Percentiles rank a stretch among this genome's conserved stretches.
Conservation (phyloP, 768 basidiomycete genomes). For the Naganishia antarctica region DNA sequence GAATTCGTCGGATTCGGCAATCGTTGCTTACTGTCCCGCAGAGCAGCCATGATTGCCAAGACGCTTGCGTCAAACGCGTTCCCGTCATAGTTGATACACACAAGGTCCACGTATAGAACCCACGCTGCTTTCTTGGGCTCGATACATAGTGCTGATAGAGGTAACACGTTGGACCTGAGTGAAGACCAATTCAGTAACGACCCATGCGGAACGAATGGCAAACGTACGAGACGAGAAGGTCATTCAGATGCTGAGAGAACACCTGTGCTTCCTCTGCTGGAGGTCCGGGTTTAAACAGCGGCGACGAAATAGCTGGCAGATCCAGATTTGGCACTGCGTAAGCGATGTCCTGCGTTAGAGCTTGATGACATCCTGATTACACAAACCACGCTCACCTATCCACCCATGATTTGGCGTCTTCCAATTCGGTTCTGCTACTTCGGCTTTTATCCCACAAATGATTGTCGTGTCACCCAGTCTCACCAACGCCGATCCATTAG, state of each 20-base stretch:
- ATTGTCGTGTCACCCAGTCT: conserved; percentile 87
- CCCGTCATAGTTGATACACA: conserved; percentile 96
- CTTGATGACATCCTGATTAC: neutral
- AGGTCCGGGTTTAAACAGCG: conserved; percentile 90
- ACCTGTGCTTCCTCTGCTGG: conserved; percentile 92
- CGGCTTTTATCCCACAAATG: conserved; percentile 92
- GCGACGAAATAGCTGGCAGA: conserved; percentile 84
- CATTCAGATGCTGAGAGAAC: conserved; percentile 73
- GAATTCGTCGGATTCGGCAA: too few species aligned
- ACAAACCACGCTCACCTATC: conserved; percentile 75
- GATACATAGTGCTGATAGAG: conserved; percentile 70
- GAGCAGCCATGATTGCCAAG: conserved; percentile 77
- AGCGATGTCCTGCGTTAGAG: neutral
- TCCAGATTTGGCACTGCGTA: conserved; percentile 84
- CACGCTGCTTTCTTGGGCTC: conserved; percentile 74
- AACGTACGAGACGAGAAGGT: conserved; percentile 67
- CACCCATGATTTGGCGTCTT: conserved; percentile 71
- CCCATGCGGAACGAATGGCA: neutral
- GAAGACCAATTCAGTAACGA: neutral
- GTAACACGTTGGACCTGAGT: conserved; percentile 62
- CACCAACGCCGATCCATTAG: conserved; percentile 86
- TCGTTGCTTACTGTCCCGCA: conserved; percentile 66
- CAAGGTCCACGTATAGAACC: conserved; percentile 91
- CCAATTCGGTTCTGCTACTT: conserved; percentile 84
- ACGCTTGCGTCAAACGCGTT: conserved; percentile 88